These are phyloP conservation scores for Senna siamea DNA, from an alignment of 306 rosid species.

Conservation along the genomic window DNA sequence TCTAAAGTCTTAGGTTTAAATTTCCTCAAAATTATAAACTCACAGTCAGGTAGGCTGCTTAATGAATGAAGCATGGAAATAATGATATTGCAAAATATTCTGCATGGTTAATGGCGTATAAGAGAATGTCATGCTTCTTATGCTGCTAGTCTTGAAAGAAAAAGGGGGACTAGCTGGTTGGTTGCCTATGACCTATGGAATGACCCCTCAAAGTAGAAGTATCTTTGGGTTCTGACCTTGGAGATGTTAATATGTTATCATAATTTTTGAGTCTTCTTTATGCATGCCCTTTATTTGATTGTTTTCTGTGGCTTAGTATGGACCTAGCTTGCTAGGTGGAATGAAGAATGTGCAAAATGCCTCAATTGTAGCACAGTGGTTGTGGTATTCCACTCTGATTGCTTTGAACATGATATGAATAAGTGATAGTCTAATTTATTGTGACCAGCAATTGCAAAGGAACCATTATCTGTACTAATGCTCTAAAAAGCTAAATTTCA, in stretches of 20 bases:
- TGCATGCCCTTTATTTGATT: slow-evolving; percentile 5
- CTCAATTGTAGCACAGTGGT: not conserved
- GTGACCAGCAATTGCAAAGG: slow-evolving; percentile 17
- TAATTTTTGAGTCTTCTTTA: not conserved
- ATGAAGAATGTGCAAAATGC: slow-evolving; percentile 5
- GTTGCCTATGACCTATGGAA: no score
- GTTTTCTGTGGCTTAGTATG: slow-evolving; percentile 26
- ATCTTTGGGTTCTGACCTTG: no score
- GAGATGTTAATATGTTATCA: no score
- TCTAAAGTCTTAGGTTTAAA: not conserved
- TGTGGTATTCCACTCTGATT: slow-evolving; percentile 1
- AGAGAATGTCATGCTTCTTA: slow-evolving; percentile 22
- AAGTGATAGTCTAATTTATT: not conserved
- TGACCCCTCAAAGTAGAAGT: no score
- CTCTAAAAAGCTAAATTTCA: slow-evolving; percentile 25
- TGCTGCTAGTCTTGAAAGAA: not conserved
- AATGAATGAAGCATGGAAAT: not conserved
- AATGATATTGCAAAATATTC: not conserved
- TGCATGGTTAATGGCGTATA: slow-evolving; percentile 16
- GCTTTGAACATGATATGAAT: not conserved
- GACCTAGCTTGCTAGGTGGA: slow-evolving; percentile 16
- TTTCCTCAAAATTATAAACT: slow-evolving; percentile 2
- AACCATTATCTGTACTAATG: not conserved
- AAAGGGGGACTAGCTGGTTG: no score
- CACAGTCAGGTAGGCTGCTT: not conserved